Base-by-base conservation (phyloP, 2,329 filamentous ascomycete genomes). In the Fusarium sp. region DNA sequence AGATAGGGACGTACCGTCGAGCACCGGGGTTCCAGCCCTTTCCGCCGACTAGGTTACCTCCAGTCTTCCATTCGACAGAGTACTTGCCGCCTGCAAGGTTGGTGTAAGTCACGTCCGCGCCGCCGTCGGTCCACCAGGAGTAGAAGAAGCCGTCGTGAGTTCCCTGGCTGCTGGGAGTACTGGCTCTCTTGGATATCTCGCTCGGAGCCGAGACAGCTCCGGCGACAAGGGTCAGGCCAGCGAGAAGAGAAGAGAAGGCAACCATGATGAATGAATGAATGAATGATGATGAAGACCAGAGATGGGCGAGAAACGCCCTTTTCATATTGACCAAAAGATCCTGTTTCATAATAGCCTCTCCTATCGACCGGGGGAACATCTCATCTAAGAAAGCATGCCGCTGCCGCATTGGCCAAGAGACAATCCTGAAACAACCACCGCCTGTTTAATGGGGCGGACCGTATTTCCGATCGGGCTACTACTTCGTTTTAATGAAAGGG, bases 51-150 rank as follows among this genome's bases (percentile, higher is more conserved):
- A 69, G 64, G 53, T 71, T 71, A 11, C 65, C 65, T 13, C 52
- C 54, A 48, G 75, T 75, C 40, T 62, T 67, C 83, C 83, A 85
- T 19, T 42, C 39, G 36, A 70, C 80, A 72, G 53, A 77, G 74
- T 84, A 85, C 28, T 73, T 68, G 3, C 81, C 81, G 7, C 67
- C 75, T 4, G 68, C 62, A 3, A 75, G 75, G 68, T 83, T 83
- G 53, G 69, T 79, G 68, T 83, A 83, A 29, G 73, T 78, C 13
- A 81, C 79, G 12, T 68, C 68, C 11, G 76, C 77, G 47, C 74
- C 78, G 6, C 78, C 78, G 40, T 83, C 79, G 45, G 79, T 80
- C 80, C 80, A 82, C 72, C 76, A 83, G 6, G 77, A 81, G 58
- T 81, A 83, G 69, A 76, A 83, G 69, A 58, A 71, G 5, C 81